Evolutionary conservation across 1,139 yeast genomes (phyloP), one percentile per base, ranked within the genome.

Genomic region (Debaryomyces psychrophilus): DNA sequence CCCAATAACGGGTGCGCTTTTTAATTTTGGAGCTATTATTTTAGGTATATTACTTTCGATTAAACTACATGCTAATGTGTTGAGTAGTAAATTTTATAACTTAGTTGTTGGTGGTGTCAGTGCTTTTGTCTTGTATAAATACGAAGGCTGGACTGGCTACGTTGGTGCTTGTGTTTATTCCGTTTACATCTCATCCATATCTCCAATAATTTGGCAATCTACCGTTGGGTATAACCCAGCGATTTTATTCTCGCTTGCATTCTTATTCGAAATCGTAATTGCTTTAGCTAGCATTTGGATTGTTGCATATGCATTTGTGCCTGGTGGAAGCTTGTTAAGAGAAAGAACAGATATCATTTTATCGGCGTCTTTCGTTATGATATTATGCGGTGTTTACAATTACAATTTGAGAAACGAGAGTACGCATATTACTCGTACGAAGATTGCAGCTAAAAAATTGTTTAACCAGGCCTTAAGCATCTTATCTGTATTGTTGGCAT

Each of bases 221-320:
- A 74, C 81, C 4, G 74, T 82, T 20, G 77, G 81, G n/a, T 78
- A 81, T 60, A 71, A 80, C 51, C 84, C 90, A 26, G 82, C 83
- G 5, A 58, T 73, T 26, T 60, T 82, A 0, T 87, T 85, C 61
- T 79, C 83, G 9, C 50, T 83, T 5, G 85, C 85, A 0, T 77
- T 84, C 46, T 63, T 86, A 12, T 61, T 82, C 46, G 73, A 81
- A 50, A 69, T 86, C 39, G 50, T 87, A 5, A 65, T 87, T 36
- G 71, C 83, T 12, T 75, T 93, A 51, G 93, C 88, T 11, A 93
- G 92, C 65, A 96, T 93, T 43, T 93, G 98, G 98, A 83, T 87
- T 44, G 99, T 93, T 35, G 99, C 99, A 0, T 93, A 93, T 65
- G 99, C 99, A 0, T 93, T 93, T 69, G 99, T 93, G 43, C 99